These are phyloP conservation scores for Pyrenophora seminiperda DNA, from an alignment of 2,329 filamentous ascomycete species.

Conservation along the genomic window DNA sequence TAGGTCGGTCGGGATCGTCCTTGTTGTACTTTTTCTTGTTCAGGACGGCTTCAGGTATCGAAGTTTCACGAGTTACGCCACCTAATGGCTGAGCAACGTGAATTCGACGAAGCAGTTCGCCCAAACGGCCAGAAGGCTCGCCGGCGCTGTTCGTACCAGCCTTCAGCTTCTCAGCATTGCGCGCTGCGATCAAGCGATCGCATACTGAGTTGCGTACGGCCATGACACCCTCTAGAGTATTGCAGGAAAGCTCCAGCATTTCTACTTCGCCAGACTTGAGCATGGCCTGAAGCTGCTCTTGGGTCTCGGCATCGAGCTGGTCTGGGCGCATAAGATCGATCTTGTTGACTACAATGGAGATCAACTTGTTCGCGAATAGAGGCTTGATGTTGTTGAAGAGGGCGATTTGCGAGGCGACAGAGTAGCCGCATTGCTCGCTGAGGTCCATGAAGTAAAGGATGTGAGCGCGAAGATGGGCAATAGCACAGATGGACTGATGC, in stretches of 20 bases:
- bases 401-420: slow-evolving; percentile 87
- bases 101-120: slow-evolving; percentile 89
- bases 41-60: slow-evolving; percentile 85
- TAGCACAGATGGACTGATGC: slow-evolving; percentile 98
- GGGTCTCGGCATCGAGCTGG: slow-evolving; percentile 79
- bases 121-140: slow-evolving; percentile 79
- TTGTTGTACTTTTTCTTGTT: slow-evolving; percentile 87
- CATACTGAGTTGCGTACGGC: slow-evolving; percentile 94
- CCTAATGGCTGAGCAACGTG: slow-evolving; percentile 95
- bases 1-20: slow-evolving; percentile 80
- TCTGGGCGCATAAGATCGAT: slow-evolving; percentile 90
- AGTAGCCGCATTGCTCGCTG: slow-evolving; percentile 95
- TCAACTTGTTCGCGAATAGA: slow-evolving; percentile 94
- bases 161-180: slow-evolving; percentile 95
- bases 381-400: slow-evolving; percentile 94
- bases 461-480: slow-evolving; percentile 92
- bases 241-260: slow-evolving; percentile 90
- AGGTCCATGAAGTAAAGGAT: slow-evolving; percentile 99
- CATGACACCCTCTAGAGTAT: slow-evolving; percentile 91
- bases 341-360: slow-evolving; percentile 98
- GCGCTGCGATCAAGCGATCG: slow-evolving; percentile 87
- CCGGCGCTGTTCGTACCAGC: slow-evolving; percentile 77
- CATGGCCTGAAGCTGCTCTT: slow-evolving; percentile 77
- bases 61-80: slow-evolving; percentile 77
- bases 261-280: slow-evolving; percentile 89